Evolutionary conservation across 768 basidiomycete genomes (phyloP).

Genomic region (Lentinula lateritia): DNA sequence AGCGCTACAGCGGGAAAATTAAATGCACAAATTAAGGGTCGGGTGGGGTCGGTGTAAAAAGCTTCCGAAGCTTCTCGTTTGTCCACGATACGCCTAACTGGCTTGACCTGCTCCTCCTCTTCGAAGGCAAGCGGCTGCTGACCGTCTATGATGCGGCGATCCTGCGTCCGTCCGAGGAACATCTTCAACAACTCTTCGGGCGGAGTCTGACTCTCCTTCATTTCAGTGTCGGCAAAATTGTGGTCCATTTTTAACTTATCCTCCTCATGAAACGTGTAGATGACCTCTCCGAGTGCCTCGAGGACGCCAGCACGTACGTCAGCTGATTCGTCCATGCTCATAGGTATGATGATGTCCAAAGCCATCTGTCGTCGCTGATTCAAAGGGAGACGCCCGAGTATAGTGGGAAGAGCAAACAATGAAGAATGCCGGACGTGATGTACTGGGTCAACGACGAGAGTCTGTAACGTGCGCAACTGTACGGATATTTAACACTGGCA

Average conservation of each 20-base stretch:
- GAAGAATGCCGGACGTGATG: slow-evolving; percentile 88
- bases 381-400: slow-evolving; percentile 61
- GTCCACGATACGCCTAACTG: slow-evolving; percentile 6
- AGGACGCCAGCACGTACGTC: slow-evolving; percentile 76
- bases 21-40: slow-evolving; percentile 78
- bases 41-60: slow-evolving; percentile 61
- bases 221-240: not conserved
- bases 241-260: slow-evolving; percentile 21
- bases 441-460: slow-evolving; percentile 57
- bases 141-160: slow-evolving; percentile 32
- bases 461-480: slow-evolving; percentile 79
- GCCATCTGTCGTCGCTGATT: slow-evolving; percentile 58
- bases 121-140: slow-evolving; percentile 21
- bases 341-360: slow-evolving; percentile 54
- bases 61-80: slow-evolving; percentile 26
- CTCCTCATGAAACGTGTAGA: slow-evolving; percentile 71
- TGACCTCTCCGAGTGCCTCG: slow-evolving; percentile 85
- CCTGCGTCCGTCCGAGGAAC: slow-evolving; percentile 62
- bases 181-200: slow-evolving; percentile 70
- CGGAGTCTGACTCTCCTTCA: slow-evolving; percentile 38
- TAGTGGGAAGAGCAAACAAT: slow-evolving; percentile 77
- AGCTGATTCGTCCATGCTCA: slow-evolving; percentile 57
- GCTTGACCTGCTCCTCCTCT: slow-evolving; percentile 6
- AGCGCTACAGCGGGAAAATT: slow-evolving; percentile 90
- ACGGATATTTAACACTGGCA: not conserved